Evolutionary conservation across 2,329 filamentous ascomycete genomes (phyloP), one percentile per base, ranked within the genome.

Genomic region (Alternaria panax): DNA sequence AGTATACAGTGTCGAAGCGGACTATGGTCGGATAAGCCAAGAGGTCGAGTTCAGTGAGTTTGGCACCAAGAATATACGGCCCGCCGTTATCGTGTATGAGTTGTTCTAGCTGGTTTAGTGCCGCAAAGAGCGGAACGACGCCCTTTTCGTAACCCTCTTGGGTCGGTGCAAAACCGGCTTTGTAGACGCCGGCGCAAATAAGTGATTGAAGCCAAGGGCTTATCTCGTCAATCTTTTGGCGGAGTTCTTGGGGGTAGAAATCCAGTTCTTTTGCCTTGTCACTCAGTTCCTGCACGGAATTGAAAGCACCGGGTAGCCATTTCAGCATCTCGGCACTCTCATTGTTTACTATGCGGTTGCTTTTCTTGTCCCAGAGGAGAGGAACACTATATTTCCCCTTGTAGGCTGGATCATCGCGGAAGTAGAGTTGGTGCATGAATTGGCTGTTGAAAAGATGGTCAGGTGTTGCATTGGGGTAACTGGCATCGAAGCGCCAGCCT

Each of bases 341-440:
- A 73, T 88, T 89, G 71, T 86, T 87, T 45, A 89, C 86, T 4
- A 86, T 83, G 0, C 81, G 84, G 12, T 77, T 75, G 3, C 80
- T 80, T 71, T 86, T 83, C 68, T 81, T 86, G 70, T 89, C 87
- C 87, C 87, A 90, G 0, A 90, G 79, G 2, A 87, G 65, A 0
- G 87, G 87, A 2, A 89, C 87, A 7, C 81, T 84, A 71, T 88
- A 89, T 20, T 84, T 80, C 0, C 87, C 87, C 63, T 85, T 84
- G 74, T 89, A 90, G 5, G 82, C 80, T 11, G 82, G 79, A 64
- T 89, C 86, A 2, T 84, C 86, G 57, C 81, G 83, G 76, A 89
- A 88, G 74, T 89, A 90, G 2, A 89, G 65, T 64, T 89, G 84
- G 66, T 88, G 85, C 64, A 90, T 71, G 71, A 85, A 89, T 40